phyloP scores from a whole-genome alignment of 208 protist species.

The Leptomonas pyrrhocoris region DNA sequence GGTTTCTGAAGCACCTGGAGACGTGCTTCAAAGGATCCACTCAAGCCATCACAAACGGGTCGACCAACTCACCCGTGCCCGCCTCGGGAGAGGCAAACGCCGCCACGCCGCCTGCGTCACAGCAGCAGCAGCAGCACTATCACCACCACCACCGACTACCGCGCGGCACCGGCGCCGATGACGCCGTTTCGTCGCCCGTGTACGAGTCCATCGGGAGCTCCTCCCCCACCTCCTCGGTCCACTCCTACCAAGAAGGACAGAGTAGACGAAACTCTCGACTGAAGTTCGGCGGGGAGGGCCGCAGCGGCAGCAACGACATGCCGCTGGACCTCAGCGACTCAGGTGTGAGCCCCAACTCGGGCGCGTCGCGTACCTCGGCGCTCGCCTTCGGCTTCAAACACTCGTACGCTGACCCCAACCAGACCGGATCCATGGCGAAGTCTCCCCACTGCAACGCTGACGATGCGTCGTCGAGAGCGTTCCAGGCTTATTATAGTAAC shows the following conservation, averaged over 20 bases:
- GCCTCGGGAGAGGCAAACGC: conserved; percentile 19
- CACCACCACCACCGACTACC: conserved; percentile 6
- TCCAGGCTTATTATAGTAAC: background rate
- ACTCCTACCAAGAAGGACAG: conserved; percentile 1
- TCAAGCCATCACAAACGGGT: background rate
- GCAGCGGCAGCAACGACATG: background rate
- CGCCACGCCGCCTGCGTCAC: background rate
- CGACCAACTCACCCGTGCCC: conserved; percentile 1
- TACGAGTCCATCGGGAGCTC: conserved; percentile 11
- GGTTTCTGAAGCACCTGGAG: conserved; percentile 35
- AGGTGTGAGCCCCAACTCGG: conserved; percentile 1
- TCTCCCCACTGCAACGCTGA: conserved; percentile 1
- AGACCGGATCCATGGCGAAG: background rate
- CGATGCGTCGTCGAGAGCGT: background rate
- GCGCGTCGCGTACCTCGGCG: background rate
- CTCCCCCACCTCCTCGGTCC: conserved; percentile 7
- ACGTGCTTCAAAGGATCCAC: conserved; percentile 18
- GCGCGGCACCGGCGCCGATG: conserved; percentile 12
- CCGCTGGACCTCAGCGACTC: background rate
- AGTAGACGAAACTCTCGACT: conserved; percentile 4
- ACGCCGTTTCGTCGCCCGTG: background rate
- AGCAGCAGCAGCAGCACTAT: background rate
- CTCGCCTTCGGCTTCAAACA: conserved; percentile 21
- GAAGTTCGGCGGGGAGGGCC: background rate
- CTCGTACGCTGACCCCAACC: background rate